A percentile compares a stretch with the other conserved stretches of the same genome.
Evolutionary conservation across 176 grass and related monocot species (phyloP).

Genomic region (Musa itinerans): DNA sequence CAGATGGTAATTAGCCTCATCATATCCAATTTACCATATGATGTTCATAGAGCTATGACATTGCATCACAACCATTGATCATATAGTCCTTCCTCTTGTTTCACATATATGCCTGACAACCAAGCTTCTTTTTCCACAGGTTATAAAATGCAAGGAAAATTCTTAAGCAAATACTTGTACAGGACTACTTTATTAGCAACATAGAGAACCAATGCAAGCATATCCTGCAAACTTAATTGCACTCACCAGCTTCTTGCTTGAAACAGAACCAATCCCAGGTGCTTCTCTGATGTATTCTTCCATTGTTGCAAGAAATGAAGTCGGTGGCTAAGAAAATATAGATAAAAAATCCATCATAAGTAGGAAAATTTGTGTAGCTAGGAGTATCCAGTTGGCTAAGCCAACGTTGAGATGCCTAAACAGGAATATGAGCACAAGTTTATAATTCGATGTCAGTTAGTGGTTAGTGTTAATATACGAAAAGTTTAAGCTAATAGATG

Average conservation of each 20-base stretch:
- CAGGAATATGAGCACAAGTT: background rate
- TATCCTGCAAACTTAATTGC: background rate
- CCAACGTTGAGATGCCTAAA: background rate
- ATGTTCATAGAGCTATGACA: too few relatives aligned
- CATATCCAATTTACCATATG: too few relatives aligned
- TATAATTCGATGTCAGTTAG: background rate
- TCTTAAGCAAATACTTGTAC: background rate
- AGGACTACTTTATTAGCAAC: background rate
- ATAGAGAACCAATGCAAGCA: background rate
- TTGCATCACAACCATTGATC: background rate
- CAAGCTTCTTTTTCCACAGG: background rate
- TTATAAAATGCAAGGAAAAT: background rate
- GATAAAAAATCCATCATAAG: background rate
- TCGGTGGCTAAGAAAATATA: constrained; percentile 57
- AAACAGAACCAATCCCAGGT: constrained; percentile 31
- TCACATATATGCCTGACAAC: background rate
- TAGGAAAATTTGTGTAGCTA: background rate
- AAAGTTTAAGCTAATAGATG: background rate
- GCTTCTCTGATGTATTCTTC: constrained; percentile 99
- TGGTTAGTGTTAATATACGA: background rate
- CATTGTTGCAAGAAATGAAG: constrained; percentile 87
- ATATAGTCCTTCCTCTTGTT: background rate
- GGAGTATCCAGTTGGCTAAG: background rate
- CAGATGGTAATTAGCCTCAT: too few relatives aligned
- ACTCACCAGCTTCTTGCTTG: constrained; percentile 63